Evolutionary conservation across 23 red algal species (phyloP).

Genomic region (Gracilaria caudata): DNA sequence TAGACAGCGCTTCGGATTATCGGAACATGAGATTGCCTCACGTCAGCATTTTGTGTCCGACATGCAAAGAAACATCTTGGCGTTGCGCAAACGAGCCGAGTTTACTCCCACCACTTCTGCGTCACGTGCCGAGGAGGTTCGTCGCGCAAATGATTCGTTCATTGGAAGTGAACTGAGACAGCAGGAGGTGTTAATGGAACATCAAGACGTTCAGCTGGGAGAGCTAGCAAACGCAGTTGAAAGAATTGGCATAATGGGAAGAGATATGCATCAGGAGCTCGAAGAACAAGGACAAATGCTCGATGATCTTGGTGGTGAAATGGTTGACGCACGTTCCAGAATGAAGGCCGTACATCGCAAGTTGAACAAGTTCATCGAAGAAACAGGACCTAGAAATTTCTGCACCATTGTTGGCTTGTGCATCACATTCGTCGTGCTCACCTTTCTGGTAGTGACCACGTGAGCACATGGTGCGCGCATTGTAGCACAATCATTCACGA

Average conservation of each 20-base stretch:
- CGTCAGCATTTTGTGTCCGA: slow-evolving; percentile 46
- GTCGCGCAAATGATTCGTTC: slow-evolving; percentile 56
- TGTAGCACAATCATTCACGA: background rate
- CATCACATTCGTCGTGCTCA: slow-evolving; percentile 62
- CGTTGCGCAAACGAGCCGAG: background rate
- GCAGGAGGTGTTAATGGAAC: slow-evolving; percentile 49
- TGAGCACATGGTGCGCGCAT: slow-evolving; percentile 3
- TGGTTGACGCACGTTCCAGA: slow-evolving; percentile 31
- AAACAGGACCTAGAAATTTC: slow-evolving; percentile 66
- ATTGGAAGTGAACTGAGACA: slow-evolving; percentile 41
- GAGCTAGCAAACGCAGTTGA: slow-evolving; percentile 65
- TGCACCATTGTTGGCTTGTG: slow-evolving; percentile 64
- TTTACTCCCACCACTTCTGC: background rate
- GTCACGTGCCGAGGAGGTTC: slow-evolving; percentile 3
- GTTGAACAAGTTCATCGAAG: slow-evolving; percentile 51
- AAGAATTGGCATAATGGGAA: slow-evolving; percentile 72
- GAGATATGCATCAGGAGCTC: slow-evolving; percentile 73
- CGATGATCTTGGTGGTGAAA: slow-evolving; percentile 65
- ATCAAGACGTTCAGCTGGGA: slow-evolving; percentile 68
- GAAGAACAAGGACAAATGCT: slow-evolving; percentile 69
- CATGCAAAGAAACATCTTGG: slow-evolving; percentile 18
- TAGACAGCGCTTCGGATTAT: slow-evolving; percentile 42
- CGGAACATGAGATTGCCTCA: slow-evolving; percentile 15
- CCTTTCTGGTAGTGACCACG: slow-evolving; percentile 66
- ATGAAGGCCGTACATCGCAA: slow-evolving; percentile 45